phyloP scores from a whole-genome alignment of 2,329 filamentous ascomycete species.

The Botrytis fragariae region DNA sequence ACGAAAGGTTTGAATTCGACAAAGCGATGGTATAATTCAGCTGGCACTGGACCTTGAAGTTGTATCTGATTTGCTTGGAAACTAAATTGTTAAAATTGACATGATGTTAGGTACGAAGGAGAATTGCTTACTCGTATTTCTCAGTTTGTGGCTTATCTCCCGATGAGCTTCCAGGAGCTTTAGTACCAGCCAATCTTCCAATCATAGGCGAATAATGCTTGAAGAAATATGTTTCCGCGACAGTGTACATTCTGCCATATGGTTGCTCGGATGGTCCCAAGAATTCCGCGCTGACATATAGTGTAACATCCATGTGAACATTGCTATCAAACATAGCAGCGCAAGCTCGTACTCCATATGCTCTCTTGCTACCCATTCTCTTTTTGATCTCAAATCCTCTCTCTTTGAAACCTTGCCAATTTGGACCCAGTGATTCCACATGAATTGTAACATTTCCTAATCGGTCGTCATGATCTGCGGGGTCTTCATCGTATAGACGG shows the following conservation, averaged over 20 bases:
- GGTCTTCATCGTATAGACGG: slow-evolving; percentile 86
- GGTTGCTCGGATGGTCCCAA: slow-evolving; percentile 70
- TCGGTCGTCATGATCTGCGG: slow-evolving; percentile 79
- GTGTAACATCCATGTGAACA: slow-evolving; percentile 64
- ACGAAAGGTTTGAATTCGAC: slow-evolving; percentile 93
- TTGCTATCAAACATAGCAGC: slow-evolving; percentile 60
- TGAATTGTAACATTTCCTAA: slow-evolving; percentile 80
- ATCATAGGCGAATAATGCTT: slow-evolving; percentile 89
- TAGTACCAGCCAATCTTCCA: slow-evolving; percentile 73
- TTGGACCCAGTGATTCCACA: slow-evolving; percentile 56
- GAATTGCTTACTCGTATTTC: slow-evolving; percentile 68
- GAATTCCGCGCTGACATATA: slow-evolving; percentile 74
- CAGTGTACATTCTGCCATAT: slow-evolving; percentile 70
- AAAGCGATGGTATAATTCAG: slow-evolving; percentile 81
- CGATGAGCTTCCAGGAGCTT: slow-evolving; percentile 58
- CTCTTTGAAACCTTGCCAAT: slow-evolving; percentile 67
- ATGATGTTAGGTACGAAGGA: neutral
- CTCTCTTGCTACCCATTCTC: slow-evolving; percentile 80
- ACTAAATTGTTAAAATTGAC: slow-evolving; percentile 45
- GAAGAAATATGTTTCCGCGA: slow-evolving; percentile 72
- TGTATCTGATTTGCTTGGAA: slow-evolving; percentile 95
- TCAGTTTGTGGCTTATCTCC: slow-evolving; percentile 52
- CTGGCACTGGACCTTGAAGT: slow-evolving; percentile 76
- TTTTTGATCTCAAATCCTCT: slow-evolving; percentile 72
- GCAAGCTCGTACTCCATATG: slow-evolving; percentile 71